A percentile compares a stretch with the other conserved stretches of the same genome.
Conservation (phyloP, 2,329 filamentous ascomycete species). For the Fusarium burgessii region DNA sequence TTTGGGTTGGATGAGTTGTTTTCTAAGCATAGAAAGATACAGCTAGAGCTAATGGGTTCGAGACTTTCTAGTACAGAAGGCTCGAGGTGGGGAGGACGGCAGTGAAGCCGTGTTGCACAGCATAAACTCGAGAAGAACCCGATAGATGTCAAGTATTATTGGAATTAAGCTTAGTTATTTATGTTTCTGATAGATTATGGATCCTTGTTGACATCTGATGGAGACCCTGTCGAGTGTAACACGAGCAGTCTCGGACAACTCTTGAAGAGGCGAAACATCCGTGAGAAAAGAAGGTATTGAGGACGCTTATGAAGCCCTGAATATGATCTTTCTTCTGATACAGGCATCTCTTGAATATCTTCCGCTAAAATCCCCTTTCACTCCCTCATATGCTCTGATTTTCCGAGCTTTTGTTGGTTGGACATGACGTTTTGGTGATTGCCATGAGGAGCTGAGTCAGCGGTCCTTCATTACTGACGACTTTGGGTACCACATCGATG, state of each 20-base stretch:
- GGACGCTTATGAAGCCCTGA: rapidly evolving
- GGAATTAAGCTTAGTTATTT: slow-evolving; percentile 3
- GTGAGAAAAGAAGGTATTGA: background rate
- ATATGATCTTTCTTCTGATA: background rate
- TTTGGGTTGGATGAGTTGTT: background rate
- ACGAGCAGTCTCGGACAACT: background rate
- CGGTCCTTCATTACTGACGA: background rate
- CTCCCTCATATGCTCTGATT: background rate
- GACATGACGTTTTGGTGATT: background rate
- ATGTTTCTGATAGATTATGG: background rate
- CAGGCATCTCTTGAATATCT: rapidly evolving
- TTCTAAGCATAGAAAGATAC: background rate
- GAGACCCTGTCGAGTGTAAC: background rate
- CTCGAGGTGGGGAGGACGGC: background rate
- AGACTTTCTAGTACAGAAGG: background rate
- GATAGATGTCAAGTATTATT: background rate
- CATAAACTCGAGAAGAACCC: background rate
- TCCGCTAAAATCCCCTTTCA: too few relatives aligned
- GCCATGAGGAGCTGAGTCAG: background rate
- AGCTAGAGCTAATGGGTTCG: background rate
- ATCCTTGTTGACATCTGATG: background rate
- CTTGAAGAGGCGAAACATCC: background rate
- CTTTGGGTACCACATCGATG: background rate
- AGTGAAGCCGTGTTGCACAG: background rate
- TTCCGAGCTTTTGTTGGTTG: rapidly evolving